phyloP scores from a whole-genome alignment of 2,329 filamentous ascomycete genomes.

The Fusarium nygamai region DNA sequence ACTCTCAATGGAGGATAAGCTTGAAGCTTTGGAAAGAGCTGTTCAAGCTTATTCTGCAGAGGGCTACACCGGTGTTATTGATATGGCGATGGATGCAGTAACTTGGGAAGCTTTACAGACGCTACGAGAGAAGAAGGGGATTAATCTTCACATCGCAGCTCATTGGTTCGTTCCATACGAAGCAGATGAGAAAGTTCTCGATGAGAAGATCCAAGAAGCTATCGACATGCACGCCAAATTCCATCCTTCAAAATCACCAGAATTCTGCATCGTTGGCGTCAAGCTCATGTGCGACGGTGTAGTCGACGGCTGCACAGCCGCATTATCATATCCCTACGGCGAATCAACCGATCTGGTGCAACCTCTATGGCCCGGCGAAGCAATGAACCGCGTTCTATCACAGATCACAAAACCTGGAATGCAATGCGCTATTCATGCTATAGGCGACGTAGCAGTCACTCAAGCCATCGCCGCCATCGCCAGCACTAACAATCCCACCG shows the following conservation, averaged over 20 bases:
- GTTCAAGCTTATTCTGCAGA: conserved; percentile 56
- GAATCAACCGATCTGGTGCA: conserved; percentile 56
- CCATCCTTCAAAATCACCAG: conserved; percentile 40
- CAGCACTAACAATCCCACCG: conserved; percentile 52
- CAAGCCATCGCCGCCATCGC: conserved; percentile 67
- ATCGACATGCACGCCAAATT: conserved; percentile 51
- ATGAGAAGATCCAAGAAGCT: conserved; percentile 56
- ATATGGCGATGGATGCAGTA: conserved; percentile 64
- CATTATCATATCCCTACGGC: conserved; percentile 67
- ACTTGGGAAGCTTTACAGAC: conserved; percentile 56
- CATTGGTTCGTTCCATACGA: conserved; percentile 56
- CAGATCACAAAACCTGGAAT: conserved; percentile 63
- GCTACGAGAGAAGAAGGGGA: conserved; percentile 44
- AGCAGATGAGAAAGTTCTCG: conserved; percentile 47
- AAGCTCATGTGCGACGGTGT: conserved; percentile 74
- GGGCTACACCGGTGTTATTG: conserved; percentile 61
- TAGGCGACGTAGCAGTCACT: conserved; percentile 68
- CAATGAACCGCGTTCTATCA: conserved; percentile 63
- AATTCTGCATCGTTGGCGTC: conserved; percentile 63
- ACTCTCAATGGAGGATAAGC: conserved; percentile 53
- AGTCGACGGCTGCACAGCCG: conserved; percentile 72
- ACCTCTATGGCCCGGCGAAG: conserved; percentile 62
- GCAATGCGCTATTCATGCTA: conserved; percentile 72
- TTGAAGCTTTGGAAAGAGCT: conserved; percentile 53
- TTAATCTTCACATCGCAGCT: conserved; percentile 57